A percentile compares a stretch with the other conserved stretches of the same genome.
phyloP scores from a whole-genome alignment of 2,329 filamentous ascomycete genomes.

The Sordariomycetes sp. region DNA sequence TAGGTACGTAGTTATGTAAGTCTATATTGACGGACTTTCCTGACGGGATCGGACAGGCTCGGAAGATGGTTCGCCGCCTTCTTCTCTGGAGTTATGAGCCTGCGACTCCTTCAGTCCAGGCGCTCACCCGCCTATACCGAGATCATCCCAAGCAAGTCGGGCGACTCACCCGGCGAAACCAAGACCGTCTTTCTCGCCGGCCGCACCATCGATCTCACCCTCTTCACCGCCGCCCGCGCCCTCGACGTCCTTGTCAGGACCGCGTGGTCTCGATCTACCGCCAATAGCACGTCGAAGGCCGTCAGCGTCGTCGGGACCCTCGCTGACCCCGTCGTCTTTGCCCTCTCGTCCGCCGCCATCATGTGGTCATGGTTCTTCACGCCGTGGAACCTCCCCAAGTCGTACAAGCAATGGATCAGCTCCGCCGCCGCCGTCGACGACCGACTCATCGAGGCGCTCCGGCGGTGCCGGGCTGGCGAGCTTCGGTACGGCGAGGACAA shows the following conservation, averaged over 20 bases:
- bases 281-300: conserved; percentile 24
- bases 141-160: conserved; percentile 16
- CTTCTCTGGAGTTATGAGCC: conserved; percentile 41
- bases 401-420: conserved; percentile 74
- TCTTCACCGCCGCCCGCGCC: conserved; percentile 64
- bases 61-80: conserved; percentile 42
- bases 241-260: conserved; percentile 57
- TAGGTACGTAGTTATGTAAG: background rate
- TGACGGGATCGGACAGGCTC: conserved; percentile 23
- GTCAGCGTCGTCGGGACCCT: conserved; percentile 20
- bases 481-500: conserved; percentile 64
- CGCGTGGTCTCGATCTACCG: conserved; percentile 39
- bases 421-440: conserved; percentile 62
- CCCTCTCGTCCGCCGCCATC: conserved; percentile 56
- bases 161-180: conserved; percentile 13
- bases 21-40: background rate
- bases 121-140: conserved; percentile 29
- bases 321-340: conserved; percentile 59
- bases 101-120: conserved; percentile 44
- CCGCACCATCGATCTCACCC: conserved; percentile 66
- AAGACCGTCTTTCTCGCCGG: conserved; percentile 33
- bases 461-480: conserved; percentile 46
- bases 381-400: conserved; percentile 54
- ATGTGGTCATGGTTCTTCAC: conserved; percentile 87
- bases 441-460: conserved; percentile 62